These are phyloP conservation scores for Apiospora saccharicola DNA, from an alignment of 2,329 filamentous ascomycete genomes.

Conservation along the genomic window DNA sequence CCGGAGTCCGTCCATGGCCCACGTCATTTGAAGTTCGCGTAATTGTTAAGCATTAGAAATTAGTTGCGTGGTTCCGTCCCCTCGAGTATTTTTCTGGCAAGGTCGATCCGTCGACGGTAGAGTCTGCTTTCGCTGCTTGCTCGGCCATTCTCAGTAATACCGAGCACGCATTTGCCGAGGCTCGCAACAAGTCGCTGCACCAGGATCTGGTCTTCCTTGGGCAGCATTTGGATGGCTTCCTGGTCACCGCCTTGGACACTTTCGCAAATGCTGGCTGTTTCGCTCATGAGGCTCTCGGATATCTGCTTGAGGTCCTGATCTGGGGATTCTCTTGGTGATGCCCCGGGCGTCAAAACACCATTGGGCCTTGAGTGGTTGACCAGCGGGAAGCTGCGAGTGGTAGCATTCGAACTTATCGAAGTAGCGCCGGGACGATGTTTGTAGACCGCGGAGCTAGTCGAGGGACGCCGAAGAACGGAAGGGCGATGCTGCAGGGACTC, in stretches of 20 bases:
- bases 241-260: constrained; percentile 37
- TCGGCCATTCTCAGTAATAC: constrained; percentile 61
- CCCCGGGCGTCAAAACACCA: constrained; percentile 54
- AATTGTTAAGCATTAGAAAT: constrained; percentile 26
- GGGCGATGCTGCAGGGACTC: constrained; percentile 37
- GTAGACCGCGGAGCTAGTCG: constrained; percentile 48
- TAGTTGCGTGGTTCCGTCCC: constrained; percentile 59
- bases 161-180: constrained; percentile 67
- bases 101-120: constrained; percentile 76
- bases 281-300: constrained; percentile 56
- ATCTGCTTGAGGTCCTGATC: constrained; percentile 57
- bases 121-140: constrained; percentile 66
- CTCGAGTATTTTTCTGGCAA: constrained; percentile 76
- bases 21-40: not conserved
- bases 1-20: not conserved
- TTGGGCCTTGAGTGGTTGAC: constrained; percentile 59
- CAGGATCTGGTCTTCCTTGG: constrained; percentile 64
- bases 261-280: constrained; percentile 52
- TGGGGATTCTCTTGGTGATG: constrained; percentile 57
- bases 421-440: constrained; percentile 64
- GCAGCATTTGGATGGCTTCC: constrained; percentile 55
- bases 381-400: constrained; percentile 68
- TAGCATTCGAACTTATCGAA: constrained; percentile 65
- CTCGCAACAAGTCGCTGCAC: constrained; percentile 67
- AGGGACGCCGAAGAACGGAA: constrained; percentile 52